Base-by-base conservation (phyloP, 2,329 filamentous ascomycete genomes). In the Apiospora marii region DNA sequence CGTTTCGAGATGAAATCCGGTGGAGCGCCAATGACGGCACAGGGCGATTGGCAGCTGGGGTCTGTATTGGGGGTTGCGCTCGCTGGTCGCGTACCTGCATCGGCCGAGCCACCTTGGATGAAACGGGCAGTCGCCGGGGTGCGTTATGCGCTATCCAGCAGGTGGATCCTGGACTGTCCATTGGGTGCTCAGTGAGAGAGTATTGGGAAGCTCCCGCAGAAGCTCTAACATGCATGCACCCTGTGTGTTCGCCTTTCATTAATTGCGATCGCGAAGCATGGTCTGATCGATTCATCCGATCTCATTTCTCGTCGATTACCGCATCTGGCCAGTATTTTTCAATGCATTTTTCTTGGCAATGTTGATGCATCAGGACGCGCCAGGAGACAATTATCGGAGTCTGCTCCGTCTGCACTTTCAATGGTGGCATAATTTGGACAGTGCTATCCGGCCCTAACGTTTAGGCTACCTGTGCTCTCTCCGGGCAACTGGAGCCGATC, bases 41-140 rank as follows among this genome's bases (percentile, higher is more conserved):
- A 37, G 53, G 53, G 53, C 30, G 30, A 61, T 19, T 53, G 24
- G 51, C 14, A 30, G 27, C 27, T 30, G 27, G 27, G 27, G 27
- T 30, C 27, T 30, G 27, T 30, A 27, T 19, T 10, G 49, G 13
- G 49, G n/a, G 12, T 27, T 30, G 24, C 49, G 13, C 46, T n/a
- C 7, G 6, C 46, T 14, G 4, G 43, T 14, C 13, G 48, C 48
- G 51, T 30, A 30, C 51, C 51, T 53, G 51, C 30, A 19, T 37
- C 53, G 53, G 30, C 53, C 53, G 51, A 61, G 53, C 27, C 53
- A 34, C 53, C 53, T 61, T 61, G 53, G 53, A 37, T 61, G 53
- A 61, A 61, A 61, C 53, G 16, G 30, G 16, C 30, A 22, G 16
- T 8, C 27, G 27, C 27, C 19, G 14, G 49, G 51, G 51, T 58